These are phyloP conservation scores for Galerina marginata DNA, from an alignment of 768 basidiomycete genomes.

Conservation along the genomic window DNA sequence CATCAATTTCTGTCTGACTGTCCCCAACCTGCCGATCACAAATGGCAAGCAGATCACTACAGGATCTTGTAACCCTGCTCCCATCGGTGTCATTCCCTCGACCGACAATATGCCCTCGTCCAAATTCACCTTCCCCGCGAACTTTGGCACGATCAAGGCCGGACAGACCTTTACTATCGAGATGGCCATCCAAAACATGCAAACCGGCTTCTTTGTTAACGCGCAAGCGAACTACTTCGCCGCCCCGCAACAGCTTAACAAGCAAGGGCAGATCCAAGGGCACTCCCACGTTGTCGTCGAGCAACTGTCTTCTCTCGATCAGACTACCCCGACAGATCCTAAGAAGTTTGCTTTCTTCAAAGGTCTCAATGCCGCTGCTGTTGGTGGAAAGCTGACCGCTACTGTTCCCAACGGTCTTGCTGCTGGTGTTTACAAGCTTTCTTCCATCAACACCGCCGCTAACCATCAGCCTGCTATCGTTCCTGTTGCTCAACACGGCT, in stretches of 20 bases:
- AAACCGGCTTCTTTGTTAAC: constrained; percentile 63
- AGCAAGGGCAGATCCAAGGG: constrained; percentile 55
- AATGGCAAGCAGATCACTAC: constrained; percentile 56
- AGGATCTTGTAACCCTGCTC: constrained; percentile 64
- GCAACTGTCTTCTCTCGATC: constrained; percentile 44
- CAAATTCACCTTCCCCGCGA: constrained; percentile 51
- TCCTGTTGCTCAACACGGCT: constrained; percentile 66
- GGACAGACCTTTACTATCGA: constrained; percentile 55
- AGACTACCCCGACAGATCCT: constrained; percentile 55
- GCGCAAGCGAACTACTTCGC: constrained; percentile 57
- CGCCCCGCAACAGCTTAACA: constrained; percentile 61
- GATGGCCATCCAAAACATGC: constrained; percentile 50
- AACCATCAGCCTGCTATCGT: constrained; percentile 69
- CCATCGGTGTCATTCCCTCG: constrained; percentile 60
- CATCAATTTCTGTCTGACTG: constrained; percentile 58
- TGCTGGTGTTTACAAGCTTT: constrained; percentile 62
- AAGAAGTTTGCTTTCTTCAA: constrained; percentile 65
- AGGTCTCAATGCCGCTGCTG: constrained; percentile 52
- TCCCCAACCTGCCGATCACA: constrained; percentile 53
- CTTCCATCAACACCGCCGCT: constrained; percentile 59
- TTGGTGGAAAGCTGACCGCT: constrained; percentile 53
- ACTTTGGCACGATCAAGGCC: constrained; percentile 49
- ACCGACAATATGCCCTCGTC: constrained; percentile 51
- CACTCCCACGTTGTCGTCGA: constrained; percentile 68
- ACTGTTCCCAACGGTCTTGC: constrained; percentile 60